Evolutionary conservation across 352 stramenopile species (phyloP), one percentile per base, ranked within the genome.

Genomic region (Bremia lactucae): DNA sequence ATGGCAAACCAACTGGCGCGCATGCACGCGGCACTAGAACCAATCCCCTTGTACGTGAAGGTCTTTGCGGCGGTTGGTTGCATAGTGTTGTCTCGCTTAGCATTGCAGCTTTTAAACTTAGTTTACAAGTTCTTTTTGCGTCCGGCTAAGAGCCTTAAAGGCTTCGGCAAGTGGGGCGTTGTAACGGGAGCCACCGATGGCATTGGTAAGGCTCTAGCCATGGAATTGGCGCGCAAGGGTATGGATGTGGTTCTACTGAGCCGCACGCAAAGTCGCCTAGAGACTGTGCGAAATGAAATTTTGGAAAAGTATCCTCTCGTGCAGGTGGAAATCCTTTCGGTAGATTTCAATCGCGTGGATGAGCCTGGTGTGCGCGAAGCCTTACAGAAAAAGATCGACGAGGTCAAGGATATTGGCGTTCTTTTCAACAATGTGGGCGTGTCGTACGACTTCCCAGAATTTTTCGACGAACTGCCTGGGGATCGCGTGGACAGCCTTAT

Each of bases 391-490:
- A 62, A 72, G 26, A 53, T 87, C 24, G 55, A 65, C 35, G 63
- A 94, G 36, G 65, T 86, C 15, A 62, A 96, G 49, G 95, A 98
- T 47, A 60, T 99, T 21, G 96, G 95, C 22, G 79, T 99, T 41
- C 82, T 99, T 22, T 86, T 99, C 52, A 99, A 99, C 79, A 99
- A 99, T 69, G 96, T 99, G 16, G 96, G 96, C 43, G 87, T 98
- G 31, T 97, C 85, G 46, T 99, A 99, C 73, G 87, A 96, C 41
- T 98, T 97, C 65, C 94, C 96, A 4, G 85, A 75, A 68, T 99
- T 95, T 76, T 99, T 98, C 72, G 74, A 97, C 44, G 94, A 99
- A 62, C 72, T 99, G 35, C 64, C 83, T 1, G 83, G 97, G 35
- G 82, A 96, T 21, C 90, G 96, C 51, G 74, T 98, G 18, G 56